These are phyloP conservation scores for Phaeotremella fagi DNA, from an alignment of 768 basidiomycete species.

Conservation along the genomic window DNA sequence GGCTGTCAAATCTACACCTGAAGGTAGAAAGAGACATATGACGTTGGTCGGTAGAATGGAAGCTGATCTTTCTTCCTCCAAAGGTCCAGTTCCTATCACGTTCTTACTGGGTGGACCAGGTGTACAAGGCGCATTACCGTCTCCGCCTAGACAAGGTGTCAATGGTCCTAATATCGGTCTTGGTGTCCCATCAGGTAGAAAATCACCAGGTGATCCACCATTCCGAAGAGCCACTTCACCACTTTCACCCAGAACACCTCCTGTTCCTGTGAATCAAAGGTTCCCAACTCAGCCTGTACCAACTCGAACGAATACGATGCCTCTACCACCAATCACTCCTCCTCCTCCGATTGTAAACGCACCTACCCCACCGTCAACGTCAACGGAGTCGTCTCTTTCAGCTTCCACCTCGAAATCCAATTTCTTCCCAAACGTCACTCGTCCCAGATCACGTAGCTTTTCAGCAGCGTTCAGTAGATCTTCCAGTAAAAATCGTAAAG, in stretches of 20 bases:
- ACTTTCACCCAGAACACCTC: background rate
- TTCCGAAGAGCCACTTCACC: conserved; percentile 1
- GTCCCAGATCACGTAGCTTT: conserved; percentile 32
- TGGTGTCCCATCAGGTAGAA: conserved; percentile 19
- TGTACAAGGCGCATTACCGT: conserved; percentile 1
- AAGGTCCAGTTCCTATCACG: conserved; percentile 44
- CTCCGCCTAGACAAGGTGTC: background rate
- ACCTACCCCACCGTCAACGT: background rate
- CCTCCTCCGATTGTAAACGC: background rate
- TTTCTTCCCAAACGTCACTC: conserved; percentile 12
- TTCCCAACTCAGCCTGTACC: conserved; percentile 10
- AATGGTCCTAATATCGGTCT: no score
- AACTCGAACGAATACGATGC: conserved; percentile 21
- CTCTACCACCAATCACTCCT: conserved; percentile 3
- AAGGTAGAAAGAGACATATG: conserved; percentile 24
- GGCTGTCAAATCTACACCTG: conserved; percentile 20
- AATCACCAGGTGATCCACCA: conserved; percentile 3
- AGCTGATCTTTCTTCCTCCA: conserved; percentile 35
- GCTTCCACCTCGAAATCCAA: conserved; percentile 3
- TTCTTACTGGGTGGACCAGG: conserved; percentile 35
- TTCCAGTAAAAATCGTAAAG: conserved; percentile 16
- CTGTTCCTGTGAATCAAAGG: conserved; percentile 1
- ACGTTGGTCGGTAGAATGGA: conserved; percentile 44
- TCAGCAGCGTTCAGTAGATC: conserved; percentile 28
- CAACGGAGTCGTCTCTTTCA: background rate